Base-by-base conservation (phyloP, 1,284 basidiomycete genomes). In the Veloboletus limbatus region DNA sequence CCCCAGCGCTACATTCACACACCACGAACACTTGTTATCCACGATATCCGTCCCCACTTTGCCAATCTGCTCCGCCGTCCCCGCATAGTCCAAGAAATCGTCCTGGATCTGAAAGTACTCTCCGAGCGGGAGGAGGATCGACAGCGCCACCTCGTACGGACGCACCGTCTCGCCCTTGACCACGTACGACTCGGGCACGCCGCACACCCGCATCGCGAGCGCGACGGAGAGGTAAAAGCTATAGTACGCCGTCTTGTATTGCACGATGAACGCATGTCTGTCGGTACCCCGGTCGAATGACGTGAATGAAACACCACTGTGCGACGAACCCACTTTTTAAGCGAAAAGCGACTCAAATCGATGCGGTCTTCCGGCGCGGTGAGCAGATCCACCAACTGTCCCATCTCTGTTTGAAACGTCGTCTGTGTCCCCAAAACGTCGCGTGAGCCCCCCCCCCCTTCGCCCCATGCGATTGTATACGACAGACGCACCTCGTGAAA, bases 101-200 rank as follows among this genome's bases (percentile, higher is more conserved):
- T 99, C 96, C 70, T 99, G 96, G 40, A 97, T 81, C 73, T 99
- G 96, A 84, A 98, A 99, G 73, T 98, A 99, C 70, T 97, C 94
- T 49, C 97, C 96, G 52, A 98, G 79, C 8, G 92, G 92, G 45
- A 99, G 73, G 39, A 98, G 81, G 63, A 99, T 96, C 40, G 82
- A 79, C 42, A 85, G 76, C 0, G 96, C 90, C 54, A 82, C 69
- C 47, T 87, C 77, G 76, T 93, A 98, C 5, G 90, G 83, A 11
- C 78, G 69, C 26, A 79, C 70, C 17, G 64, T 45, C 21, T 53
- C 42, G 2, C 62, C 58, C 6, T 62, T 47, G 22, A 70, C 48
- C 42, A 62, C 63, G 51, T 77, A 75, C 9, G 68, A 58, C 53
- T 82, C 76, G 9, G 83, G 81, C 59, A 97, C 81, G 45, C 82